Evolutionary conservation across 352 stramenopile species (phyloP).

Genomic region (Peronosclerospora sorghi): DNA sequence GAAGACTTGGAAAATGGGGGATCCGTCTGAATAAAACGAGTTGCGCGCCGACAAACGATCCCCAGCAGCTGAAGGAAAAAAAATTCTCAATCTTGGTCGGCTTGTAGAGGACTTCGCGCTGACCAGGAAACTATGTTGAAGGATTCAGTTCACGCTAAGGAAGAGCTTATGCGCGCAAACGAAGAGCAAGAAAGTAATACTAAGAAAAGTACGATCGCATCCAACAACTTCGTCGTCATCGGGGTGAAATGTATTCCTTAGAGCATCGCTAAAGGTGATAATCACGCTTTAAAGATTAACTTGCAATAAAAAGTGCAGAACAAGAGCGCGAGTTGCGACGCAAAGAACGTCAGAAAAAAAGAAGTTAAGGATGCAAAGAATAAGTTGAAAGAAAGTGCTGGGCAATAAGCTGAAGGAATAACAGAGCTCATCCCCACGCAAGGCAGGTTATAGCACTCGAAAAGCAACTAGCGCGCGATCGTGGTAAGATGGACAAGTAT

Average conservation of each 20-base stretch:
- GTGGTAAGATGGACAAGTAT: constrained; percentile 89
- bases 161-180: constrained; percentile 81
- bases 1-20: constrained; percentile 91
- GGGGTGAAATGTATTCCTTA: constrained; percentile 51
- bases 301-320: constrained; percentile 79
- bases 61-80: constrained; percentile 91
- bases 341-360: constrained; percentile 85
- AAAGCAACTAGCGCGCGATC: constrained; percentile 71
- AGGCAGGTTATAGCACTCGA: constrained; percentile 69
- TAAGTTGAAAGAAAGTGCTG: constrained; percentile 82
- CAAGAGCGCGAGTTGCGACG: constrained; percentile 82
- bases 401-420: constrained; percentile 36
- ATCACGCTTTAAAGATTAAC: constrained; percentile 78
- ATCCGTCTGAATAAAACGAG: constrained; percentile 92
- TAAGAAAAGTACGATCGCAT: constrained; percentile 73
- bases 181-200: constrained; percentile 75
- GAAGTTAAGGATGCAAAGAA: constrained; percentile 85
- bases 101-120: constrained; percentile 87
- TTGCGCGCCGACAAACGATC: constrained; percentile 91
- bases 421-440: constrained; percentile 56
- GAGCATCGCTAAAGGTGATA: constrained; percentile 52
- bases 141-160: constrained; percentile 85
- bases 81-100: constrained; percentile 91
- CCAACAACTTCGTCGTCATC: constrained; percentile 62
- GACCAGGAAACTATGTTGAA: constrained; percentile 90